Evolutionary conservation across 257 asterid species (phyloP).

Genomic region (Knoxia roxburghii): DNA sequence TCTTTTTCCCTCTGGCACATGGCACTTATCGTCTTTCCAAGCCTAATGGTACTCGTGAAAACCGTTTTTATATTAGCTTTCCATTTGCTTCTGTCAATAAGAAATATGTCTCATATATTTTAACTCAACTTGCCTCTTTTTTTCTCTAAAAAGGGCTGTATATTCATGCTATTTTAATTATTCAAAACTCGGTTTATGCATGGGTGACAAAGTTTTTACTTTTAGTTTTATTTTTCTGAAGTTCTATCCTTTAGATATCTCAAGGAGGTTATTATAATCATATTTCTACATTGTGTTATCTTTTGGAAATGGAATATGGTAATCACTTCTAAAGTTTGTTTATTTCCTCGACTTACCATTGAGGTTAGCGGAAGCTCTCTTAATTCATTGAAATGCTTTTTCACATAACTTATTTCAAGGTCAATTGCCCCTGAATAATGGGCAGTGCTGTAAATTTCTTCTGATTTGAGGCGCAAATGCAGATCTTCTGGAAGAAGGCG

Average conservation of each 20-base stretch:
- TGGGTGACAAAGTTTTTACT: not conserved
- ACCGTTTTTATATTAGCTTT: not conserved
- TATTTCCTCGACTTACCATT: not conserved
- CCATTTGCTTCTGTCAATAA: not conserved
- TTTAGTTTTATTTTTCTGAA: too few relatives aligned
- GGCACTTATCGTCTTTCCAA: not conserved
- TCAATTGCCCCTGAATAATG: not conserved
- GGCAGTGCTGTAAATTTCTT: not conserved
- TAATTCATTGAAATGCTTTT: not conserved
- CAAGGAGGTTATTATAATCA: not conserved
- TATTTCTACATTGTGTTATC: not conserved
- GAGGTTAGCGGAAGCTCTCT: not conserved
- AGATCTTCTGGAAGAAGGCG: not conserved
- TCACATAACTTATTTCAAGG: not conserved
- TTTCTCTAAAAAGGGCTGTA: too few relatives aligned
- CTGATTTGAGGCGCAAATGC: not conserved
- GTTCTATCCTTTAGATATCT: not conserved
- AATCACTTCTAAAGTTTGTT: not conserved
- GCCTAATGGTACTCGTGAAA: not conserved
- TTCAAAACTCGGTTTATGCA: not conserved
- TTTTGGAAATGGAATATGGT: not conserved
- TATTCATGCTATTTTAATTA: not conserved
- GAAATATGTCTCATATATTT: not conserved
- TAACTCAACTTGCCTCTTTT: not conserved
- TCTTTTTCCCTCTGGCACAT: not conserved